Conservation (phyloP, 2,329 filamentous ascomycete species). For the Taxawa tesnikishii region DNA sequence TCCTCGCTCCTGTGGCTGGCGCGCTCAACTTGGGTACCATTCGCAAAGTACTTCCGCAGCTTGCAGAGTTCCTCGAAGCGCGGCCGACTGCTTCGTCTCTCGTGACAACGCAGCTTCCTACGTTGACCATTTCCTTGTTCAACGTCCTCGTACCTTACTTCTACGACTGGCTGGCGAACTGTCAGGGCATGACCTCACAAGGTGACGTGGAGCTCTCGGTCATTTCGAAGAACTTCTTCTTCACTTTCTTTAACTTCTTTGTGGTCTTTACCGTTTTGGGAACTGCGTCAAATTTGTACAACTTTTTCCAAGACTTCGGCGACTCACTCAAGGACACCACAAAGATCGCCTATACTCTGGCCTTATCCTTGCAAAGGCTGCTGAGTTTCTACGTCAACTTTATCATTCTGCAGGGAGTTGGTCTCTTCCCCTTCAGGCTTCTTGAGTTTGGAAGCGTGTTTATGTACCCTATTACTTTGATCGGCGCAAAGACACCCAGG, state of each 20-base stretch:
- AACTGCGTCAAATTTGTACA: constrained; percentile 63
- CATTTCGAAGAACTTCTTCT: constrained; percentile 98
- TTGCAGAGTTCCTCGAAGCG: constrained; percentile 54
- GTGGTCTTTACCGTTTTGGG: constrained; percentile 84
- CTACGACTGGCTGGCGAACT: constrained; percentile 84
- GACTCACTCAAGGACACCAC: constrained; percentile 69
- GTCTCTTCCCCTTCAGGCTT: constrained; percentile 82
- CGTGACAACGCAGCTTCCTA: constrained; percentile 79
- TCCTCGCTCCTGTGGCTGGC: constrained; percentile 67
- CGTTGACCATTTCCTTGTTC: constrained; percentile 70
- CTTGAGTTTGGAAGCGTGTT: constrained; percentile 79
- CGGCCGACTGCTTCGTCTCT: constrained; percentile 63
- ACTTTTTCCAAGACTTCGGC: constrained; percentile 50
- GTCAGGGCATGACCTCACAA: constrained; percentile 89
- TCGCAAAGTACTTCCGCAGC: constrained; percentile 53
- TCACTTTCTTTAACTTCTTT: constrained; percentile 98
- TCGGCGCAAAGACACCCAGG: constrained; percentile 75
- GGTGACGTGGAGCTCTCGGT: constrained; percentile 89
- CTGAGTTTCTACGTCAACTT: constrained; percentile 86
- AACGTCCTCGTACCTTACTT: constrained; percentile 86
- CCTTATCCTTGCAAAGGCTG: constrained; percentile 59
- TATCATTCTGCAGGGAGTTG: constrained; percentile 87
- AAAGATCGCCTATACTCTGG: constrained; percentile 63
- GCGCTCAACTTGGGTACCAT: constrained; percentile 75
- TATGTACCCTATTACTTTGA: constrained; percentile 67